A percentile compares a stretch with the other conserved stretches of the same genome.
Conservation (phyloP, 768 basidiomycete species). For the Panellus pusillus region DNA sequence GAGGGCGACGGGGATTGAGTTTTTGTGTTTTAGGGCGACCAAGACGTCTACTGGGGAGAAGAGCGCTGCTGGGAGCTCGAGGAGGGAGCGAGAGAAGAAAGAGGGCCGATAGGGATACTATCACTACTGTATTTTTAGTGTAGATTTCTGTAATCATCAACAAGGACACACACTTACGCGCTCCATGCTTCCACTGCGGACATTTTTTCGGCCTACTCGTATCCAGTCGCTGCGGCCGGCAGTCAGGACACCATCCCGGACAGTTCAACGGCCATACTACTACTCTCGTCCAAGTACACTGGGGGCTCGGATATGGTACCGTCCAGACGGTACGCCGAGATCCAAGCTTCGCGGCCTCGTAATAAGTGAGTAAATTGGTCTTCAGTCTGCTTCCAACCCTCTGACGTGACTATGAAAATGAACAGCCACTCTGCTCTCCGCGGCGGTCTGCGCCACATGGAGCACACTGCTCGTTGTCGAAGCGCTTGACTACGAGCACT, state of each 20-base stretch:
- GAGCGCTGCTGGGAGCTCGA: neutral
- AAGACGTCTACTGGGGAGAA: slow-evolving; percentile 42
- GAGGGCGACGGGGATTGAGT: slow-evolving; percentile 90
- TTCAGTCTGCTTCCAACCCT: neutral
- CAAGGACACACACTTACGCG: neutral
- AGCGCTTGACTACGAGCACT: slow-evolving; percentile 22
- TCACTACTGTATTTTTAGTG: slow-evolving; percentile 8
- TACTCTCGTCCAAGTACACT: slow-evolving; percentile 9
- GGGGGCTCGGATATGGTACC: slow-evolving; percentile 17
- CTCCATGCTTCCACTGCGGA: neutral
- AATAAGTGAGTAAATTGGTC: slow-evolving; percentile 6
- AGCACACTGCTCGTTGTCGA: slow-evolving; percentile 15
- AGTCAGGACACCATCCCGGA: neutral
- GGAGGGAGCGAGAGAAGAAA: slow-evolving; percentile 5
- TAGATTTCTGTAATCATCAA: neutral
- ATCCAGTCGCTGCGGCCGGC: neutral
- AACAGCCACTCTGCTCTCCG: slow-evolving; percentile 2
- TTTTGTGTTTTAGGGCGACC: slow-evolving; percentile 85
- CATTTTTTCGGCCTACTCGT: neutral
- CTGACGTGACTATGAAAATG: neutral
- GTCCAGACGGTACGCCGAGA: slow-evolving; percentile 11
- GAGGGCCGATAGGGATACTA: neutral
- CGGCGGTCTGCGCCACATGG: slow-evolving; percentile 12
- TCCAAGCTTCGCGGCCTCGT: slow-evolving; percentile 20
- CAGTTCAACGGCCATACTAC: neutral